These are phyloP conservation scores for Pseudoscleropodium purum DNA, from an alignment of 225 moss, liverwort and hornwort genomes.

Conservation along the genomic window DNA sequence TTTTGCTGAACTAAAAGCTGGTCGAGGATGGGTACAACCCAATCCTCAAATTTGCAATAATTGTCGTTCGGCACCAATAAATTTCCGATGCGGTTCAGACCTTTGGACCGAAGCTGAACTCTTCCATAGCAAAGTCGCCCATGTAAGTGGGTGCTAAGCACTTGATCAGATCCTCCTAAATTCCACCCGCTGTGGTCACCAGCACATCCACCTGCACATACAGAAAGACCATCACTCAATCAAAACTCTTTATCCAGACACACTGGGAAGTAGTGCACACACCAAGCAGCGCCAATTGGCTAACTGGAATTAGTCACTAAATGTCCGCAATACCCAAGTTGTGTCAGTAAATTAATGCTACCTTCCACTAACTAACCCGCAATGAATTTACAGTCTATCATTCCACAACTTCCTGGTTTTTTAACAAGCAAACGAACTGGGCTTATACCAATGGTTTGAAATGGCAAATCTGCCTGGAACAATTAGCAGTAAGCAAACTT, in stretches of 20 bases:
- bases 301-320: no score
- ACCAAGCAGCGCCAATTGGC: no score
- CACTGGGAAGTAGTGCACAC: no score
- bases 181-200: not conserved
- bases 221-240: no score
- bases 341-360: no score
- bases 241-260: no score
- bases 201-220: no score
- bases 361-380: no score
- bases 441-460: not conserved
- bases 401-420: no score
- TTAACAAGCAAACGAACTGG: not conserved
- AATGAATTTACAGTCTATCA: no score
- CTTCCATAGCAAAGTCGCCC: constrained; percentile 78
- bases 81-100: constrained; percentile 97
- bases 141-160: constrained; percentile 89
- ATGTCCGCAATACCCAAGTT: no score
- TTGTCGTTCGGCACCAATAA: constrained; percentile 87
- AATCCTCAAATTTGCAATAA: constrained; percentile 95
- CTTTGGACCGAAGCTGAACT: constrained; percentile 68
- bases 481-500: not conserved
- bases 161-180: constrained; percentile 96
- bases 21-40: constrained; percentile 85
- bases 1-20: constrained; percentile 79
- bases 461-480: not conserved